Evolutionary conservation across 257 asterid species (phyloP).

Genomic region (Nemophila menziesii): DNA sequence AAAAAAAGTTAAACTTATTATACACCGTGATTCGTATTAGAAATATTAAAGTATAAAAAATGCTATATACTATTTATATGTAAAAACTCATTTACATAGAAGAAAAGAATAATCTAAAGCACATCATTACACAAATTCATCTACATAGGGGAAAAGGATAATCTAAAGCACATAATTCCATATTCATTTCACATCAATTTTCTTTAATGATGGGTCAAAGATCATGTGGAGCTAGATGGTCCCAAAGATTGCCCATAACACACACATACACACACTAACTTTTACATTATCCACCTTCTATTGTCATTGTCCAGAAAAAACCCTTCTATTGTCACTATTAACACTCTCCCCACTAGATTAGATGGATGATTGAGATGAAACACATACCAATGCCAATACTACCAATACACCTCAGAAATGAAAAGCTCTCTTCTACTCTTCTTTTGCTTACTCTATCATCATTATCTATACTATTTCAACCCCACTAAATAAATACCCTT

Average conservation of each 20-base stretch:
- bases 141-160: background rate
- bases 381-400: too few relatives aligned
- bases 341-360: too few relatives aligned
- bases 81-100: too few relatives aligned
- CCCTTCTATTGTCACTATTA: background rate
- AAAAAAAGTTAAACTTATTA: too few relatives aligned
- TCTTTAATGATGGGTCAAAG: constrained; percentile 4
- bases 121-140: background rate
- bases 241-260: background rate
- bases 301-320: background rate
- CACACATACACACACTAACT: background rate
- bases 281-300: too few relatives aligned
- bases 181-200: too few relatives aligned
- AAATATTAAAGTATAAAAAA: too few relatives aligned
- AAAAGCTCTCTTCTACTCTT: constrained; percentile 7
- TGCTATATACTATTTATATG: too few relatives aligned
- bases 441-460: background rate
- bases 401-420: background rate
- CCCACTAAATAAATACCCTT: background rate
- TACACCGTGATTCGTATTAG: too few relatives aligned
- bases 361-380: too few relatives aligned
- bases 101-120: too few relatives aligned
- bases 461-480: background rate
- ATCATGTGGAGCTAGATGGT: background rate
- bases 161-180: background rate